These are phyloP conservation scores for Mycena vitilis DNA, from an alignment of 768 basidiomycete species.

Conservation along the genomic window DNA sequence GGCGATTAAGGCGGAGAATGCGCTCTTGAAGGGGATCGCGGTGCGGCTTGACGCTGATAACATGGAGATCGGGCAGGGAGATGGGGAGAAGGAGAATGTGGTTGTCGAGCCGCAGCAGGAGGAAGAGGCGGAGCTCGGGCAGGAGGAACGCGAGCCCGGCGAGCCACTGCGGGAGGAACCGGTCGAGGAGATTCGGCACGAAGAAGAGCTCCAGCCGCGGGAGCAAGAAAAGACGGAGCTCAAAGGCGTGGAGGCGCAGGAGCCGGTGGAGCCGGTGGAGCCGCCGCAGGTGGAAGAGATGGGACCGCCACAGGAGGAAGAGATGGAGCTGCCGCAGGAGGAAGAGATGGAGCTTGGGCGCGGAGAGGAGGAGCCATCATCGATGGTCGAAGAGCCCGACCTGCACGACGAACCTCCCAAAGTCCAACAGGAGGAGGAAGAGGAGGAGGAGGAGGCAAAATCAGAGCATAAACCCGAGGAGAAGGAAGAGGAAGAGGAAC, in stretches of 20 bases:
- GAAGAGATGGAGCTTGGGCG: neutral
- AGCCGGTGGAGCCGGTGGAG: no score
- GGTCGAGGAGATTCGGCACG: no score
- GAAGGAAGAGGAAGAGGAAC: neutral
- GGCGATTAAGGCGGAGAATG: constrained; percentile 6
- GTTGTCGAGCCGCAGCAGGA: neutral
- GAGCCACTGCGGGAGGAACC: neutral
- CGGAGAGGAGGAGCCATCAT: neutral
- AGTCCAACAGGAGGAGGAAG: neutral
- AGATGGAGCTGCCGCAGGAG: no score
- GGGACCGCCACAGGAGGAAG: no score
- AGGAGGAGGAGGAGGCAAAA: neutral
- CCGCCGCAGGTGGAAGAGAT: no score
- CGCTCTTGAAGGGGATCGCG: neutral
- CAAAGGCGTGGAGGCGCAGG: no score
- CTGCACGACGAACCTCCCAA: no score
- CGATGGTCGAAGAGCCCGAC: no score
- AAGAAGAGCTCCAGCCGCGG: no score
- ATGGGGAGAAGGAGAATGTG: neutral
- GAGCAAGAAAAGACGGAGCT: no score
- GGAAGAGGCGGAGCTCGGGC: neutral
- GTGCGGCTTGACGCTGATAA: neutral
- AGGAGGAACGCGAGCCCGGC: neutral
- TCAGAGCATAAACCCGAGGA: neutral
- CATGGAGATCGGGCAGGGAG: neutral